phyloP scores from a whole-genome alignment of 306 rosid species.

The Adenanthera pavonina region DNA sequence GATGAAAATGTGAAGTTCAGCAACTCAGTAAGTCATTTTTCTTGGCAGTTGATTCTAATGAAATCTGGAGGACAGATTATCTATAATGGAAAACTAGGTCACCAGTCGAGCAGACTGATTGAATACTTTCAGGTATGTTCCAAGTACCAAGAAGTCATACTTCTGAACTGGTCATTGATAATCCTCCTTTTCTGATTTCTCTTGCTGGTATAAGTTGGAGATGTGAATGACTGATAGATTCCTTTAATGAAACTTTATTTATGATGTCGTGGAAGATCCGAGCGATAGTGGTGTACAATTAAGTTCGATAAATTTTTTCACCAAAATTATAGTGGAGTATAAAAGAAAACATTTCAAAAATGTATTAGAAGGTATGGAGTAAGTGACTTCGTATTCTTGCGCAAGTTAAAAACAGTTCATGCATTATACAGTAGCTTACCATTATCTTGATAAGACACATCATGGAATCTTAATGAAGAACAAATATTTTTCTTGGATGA shows the following conservation, averaged over 20 bases:
- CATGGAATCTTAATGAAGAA: neutral
- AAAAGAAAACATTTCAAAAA: neutral
- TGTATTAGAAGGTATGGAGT: neutral
- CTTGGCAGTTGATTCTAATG: slow-evolving; percentile 80
- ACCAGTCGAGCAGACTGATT: slow-evolving; percentile 62
- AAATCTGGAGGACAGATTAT: slow-evolving; percentile 75
- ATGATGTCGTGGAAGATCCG: neutral
- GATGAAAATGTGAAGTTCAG: slow-evolving; percentile 29
- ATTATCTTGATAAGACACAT: neutral
- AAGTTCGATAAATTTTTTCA: neutral
- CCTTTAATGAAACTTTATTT: neutral
- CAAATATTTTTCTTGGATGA: neutral
- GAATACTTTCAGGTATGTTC: slow-evolving; percentile 73
- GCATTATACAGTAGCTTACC: neutral
- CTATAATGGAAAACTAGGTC: slow-evolving; percentile 67
- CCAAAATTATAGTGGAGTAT: neutral
- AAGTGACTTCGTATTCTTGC: slow-evolving; percentile 18
- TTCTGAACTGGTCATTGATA: slow-evolving; percentile 25
- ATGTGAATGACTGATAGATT: slow-evolving; percentile 29
- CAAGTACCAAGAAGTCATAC: slow-evolving; percentile 4
- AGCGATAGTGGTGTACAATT: neutral
- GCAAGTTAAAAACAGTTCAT: slow-evolving; percentile 14
- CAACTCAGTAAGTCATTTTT: slow-evolving; percentile 35
- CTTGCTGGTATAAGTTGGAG: slow-evolving; percentile 2
- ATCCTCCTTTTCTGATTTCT: slow-evolving; percentile 33